Evolutionary conservation across 2,329 filamentous ascomycete species (phyloP), one percentile per base, ranked within the genome.

Genomic region (Ustulina deusta): DNA sequence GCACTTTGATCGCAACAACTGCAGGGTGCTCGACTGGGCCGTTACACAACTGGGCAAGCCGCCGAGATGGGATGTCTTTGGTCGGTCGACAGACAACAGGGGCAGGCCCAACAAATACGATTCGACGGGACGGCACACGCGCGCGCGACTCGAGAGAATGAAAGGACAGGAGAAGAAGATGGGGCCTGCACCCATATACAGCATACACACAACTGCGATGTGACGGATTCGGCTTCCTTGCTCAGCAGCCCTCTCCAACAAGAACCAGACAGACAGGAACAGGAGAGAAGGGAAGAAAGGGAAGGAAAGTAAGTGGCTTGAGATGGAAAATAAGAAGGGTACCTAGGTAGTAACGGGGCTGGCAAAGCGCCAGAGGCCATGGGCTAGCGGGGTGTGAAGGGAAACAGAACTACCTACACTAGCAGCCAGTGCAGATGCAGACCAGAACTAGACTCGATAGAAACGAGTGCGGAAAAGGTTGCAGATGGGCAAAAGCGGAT

Each of bases 11-110:
- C 17, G 62, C 61, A 57, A 60, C 60, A 36, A 66, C 65, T 70
- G 69, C 65, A 69, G 65, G 58, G 56, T 61, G 63, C 61, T 66
- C 42, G 61, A 29, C 38, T 62, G 58, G 58, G 61, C 57, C 17
- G 70, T 72, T 70, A 70, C 70, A 71, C 69, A 52, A 46, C 60
- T 66, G 63, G 55, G 51, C 70, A 70, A 74, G 70, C 71, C 55
- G 71, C 72, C 61, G 68, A 68, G 71, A 72, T 72, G 65, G 64
- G 65, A 60, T 68, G 64, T 71, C 65, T 72, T 61, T 71, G 65
- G 62, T 69, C 65, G 70, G 57, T 71, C 62, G 71, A 66, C 69
- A 65, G 68, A 70, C 54, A 66, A 59, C 65, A 66, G 68, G 69
- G 63, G 48, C 63, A 66, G 67, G 69, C 66, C 71, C 66, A 71